Base-by-base conservation (phyloP, 1,139 yeast species). In the Arxiozyma telluris region DNA sequence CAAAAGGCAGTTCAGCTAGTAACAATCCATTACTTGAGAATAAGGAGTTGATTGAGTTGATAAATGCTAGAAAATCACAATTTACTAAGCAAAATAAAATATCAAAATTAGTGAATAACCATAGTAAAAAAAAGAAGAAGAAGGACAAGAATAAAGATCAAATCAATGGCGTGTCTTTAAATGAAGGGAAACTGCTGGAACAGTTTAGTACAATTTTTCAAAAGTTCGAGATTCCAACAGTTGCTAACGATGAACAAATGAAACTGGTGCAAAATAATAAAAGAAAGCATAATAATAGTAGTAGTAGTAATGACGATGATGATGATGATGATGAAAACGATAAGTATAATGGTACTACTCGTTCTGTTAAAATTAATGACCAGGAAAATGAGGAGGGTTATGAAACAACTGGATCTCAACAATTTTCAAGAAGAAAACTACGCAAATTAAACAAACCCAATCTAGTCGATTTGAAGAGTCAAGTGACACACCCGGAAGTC, bases 381-480 rank as follows among this genome's bases (percentile, higher is more conserved):
- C 30, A 42, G 12, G 21, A 41, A 21, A 56, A 45, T 7, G 53
- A 50, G 22, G 38, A 11, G 38, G 44, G 42, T n/a, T 51, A 44
- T 23, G 47, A 34, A 20, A 43, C 27, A 6, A 46, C 52, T 4
- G 47, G 18, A 25, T 39, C 41, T 8, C 27, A 27, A 21, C 42
- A 47, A 41, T 45, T 30, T 9, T 63, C 67, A 6, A 73, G 68
- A 55, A 73, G 80, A 54, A 83, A 84, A 63, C 67, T 71, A 30
- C 73, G 82, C 53, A 75, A 76, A 56, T 65, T 71, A 50, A 74
- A 76, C 54, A 84, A 84, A 61, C 78, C 89, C 0, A 80, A 94
- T 0, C 71, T 93, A 20, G 82, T 93, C 0, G 75, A 77, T 17
- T 73, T 93, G 52, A 93, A 91, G 65, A 75, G 86, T 0, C 68